These are phyloP conservation scores for Cyclotella sp. DNA, from an alignment of 108 stramenopile genomes.

Conservation along the genomic window DNA sequence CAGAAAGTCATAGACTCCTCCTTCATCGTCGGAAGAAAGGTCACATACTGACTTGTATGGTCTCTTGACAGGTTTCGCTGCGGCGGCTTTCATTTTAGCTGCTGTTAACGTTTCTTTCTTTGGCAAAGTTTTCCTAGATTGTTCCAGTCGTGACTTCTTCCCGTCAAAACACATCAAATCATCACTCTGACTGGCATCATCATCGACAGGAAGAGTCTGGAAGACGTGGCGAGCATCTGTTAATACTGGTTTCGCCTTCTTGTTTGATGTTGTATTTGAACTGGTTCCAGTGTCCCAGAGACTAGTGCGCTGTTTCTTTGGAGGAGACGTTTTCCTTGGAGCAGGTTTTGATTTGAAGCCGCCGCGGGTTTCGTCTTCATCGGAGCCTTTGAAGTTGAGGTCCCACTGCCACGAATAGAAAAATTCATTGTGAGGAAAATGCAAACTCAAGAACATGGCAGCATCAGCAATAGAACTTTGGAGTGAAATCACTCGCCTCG, in stretches of 20 bases:
- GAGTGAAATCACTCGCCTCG: background rate
- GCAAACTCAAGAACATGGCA: background rate
- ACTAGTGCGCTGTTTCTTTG: background rate
- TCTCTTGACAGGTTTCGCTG: background rate
- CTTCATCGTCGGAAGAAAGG: conserved; percentile 5
- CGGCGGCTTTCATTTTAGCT: background rate
- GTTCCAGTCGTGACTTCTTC: background rate
- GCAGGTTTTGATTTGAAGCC: background rate
- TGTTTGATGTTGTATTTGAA: background rate
- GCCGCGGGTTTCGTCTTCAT: background rate
- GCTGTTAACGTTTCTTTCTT: background rate
- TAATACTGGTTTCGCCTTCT: background rate
- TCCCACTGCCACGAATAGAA: background rate
- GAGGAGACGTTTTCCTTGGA: background rate
- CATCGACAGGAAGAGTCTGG: background rate
- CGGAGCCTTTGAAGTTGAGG: background rate
- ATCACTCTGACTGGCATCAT: background rate
- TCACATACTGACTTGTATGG: conserved; percentile 12
- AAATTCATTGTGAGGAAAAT: background rate
- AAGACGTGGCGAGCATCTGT: background rate
- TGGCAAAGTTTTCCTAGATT: background rate
- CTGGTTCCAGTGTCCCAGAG: too few species aligned
- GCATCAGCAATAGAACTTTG: background rate
- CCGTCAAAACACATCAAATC: background rate
- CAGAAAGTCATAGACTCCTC: background rate